Evolutionary conservation across 2,329 filamentous ascomycete genomes (phyloP), one percentile per base, ranked within the genome.

Genomic region (Dothideomycetes sp.): DNA sequence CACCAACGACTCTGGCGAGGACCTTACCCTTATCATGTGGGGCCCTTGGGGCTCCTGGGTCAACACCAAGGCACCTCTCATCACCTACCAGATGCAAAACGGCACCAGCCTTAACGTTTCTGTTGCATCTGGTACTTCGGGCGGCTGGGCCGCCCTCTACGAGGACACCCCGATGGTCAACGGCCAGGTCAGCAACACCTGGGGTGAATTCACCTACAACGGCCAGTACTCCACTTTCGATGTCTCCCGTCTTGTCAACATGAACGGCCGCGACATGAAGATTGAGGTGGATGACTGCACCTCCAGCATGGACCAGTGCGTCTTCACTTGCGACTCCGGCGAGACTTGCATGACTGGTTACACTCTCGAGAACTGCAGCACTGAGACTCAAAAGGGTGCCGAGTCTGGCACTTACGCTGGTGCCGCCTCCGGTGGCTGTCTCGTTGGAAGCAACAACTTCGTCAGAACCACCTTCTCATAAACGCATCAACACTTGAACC

Each of bases 11-110:
- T 45, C 42, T 13, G 37, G 33, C 17, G 45, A 49, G 20, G 42
- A 49, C 39, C n/a, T 49, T n/a, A 28, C 45, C 33, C 18, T 45
- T 10, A 43, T 49, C 18, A 31, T 44, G 22, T 49, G 47, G 47
- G 36, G 40, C 15, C 39, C 42, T 24, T 40, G 43, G 19, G 43
- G 43, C 16, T 38, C 38, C 32, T 47, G 45, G 45, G 33, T 45
- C 29, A 47, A 45, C 27, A 40, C 25, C 20, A 8, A 34, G 12
- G 38, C 30, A n/a, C 39, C 47, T 19, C 35, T 43, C 38, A 43
- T 49, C 35, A 45, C 47, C 35, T 41, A 44, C 36, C 22, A 44
- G 12, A 23, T 49, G 8, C 13, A 18, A 15, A 36, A 45, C 43
- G 38, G 36, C 30, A 38, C 33, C 19, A 20, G 35, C 20, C 29